Base-by-base conservation (phyloP, 2,329 filamentous ascomycete genomes). In the Rhinocladiella mackenziei region DNA sequence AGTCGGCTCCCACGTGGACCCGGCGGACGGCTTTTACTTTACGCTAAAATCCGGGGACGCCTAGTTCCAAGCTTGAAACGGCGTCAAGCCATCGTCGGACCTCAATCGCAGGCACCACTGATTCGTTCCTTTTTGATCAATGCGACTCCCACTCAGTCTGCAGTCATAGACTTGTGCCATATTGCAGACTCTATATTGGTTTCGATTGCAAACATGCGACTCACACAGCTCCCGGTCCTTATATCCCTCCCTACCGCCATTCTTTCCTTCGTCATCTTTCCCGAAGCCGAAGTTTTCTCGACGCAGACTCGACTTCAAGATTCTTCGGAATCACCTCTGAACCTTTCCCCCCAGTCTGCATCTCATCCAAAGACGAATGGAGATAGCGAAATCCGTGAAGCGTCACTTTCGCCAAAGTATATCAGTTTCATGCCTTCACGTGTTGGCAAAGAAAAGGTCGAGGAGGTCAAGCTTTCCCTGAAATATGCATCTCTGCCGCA, bases 191-290 rank as follows among this genome's bases (percentile, higher is more conserved):
- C n/a, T 31, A 14, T 31, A 13, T 14, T 6, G 13, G 2, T 30
- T 22, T 40, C 14, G 2, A 11, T n/a, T 25, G 32, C 20, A 17
- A 47, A 20, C 11, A 53, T 53, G 50, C 37, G 13, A 15, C 28
- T 50, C 19, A 30, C 17, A 15, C 39, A 23, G 33, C 23, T 53
- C 6, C 31, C 39, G 1, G 8, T 39, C 5, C 35, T 52, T 4
- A 34, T 49, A 7, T 39, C 43, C 10, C 46, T 55, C 11, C 43
- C 48, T 11, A 32, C 41, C 19, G 26, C 33, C 14, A 33, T 46
- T 37, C 35, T 48, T 20, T 47, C 53, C 22, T 32, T 52, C 17
- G 48, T 54, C 23, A 41, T 52, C 41, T 31, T 52, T 22, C 53
- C 51, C 20, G 47, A 53, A 31, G 45, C 53, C 41, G 39, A 46